phyloP scores from a whole-genome alignment of 139 green algal genomes.

The Chlamydomonas schloesseri region DNA sequence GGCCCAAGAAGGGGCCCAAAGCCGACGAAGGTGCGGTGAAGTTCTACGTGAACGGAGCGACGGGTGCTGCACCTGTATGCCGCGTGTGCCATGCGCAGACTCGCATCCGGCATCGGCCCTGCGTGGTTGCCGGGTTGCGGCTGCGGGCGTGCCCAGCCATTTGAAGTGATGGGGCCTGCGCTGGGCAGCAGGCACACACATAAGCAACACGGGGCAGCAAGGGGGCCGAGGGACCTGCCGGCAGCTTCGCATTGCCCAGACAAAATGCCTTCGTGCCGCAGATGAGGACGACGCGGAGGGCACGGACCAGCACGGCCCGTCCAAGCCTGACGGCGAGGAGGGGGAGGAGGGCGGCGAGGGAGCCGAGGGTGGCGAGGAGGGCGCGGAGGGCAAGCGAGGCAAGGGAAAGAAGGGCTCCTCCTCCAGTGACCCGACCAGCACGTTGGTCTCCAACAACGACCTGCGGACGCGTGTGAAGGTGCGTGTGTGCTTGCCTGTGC shows the following conservation, averaged over 20 bases:
- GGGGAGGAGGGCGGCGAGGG: background rate
- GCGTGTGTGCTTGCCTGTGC: background rate
- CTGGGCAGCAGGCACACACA: too few species aligned
- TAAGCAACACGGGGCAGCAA: too few species aligned
- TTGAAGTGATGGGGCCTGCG: too few species aligned
- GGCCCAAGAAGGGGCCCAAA: background rate
- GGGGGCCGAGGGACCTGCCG: too few species aligned
- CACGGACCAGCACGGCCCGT: background rate
- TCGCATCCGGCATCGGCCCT: too few species aligned
- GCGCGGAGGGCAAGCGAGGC: background rate
- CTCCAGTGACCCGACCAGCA: background rate
- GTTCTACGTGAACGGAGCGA: background rate
- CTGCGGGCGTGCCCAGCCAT: too few species aligned
- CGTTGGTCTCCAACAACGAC: background rate
- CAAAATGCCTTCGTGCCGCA: too few species aligned
- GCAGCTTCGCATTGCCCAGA: too few species aligned
- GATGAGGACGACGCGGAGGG: background rate
- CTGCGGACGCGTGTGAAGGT: conserved; percentile 7
- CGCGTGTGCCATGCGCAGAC: too few species aligned
- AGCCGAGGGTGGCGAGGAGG: background rate
- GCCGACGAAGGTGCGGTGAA: too few species aligned
- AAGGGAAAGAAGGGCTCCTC: conserved; percentile 9
- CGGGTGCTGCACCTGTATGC: too few species aligned
- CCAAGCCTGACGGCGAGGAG: background rate
- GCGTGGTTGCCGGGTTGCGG: too few species aligned